Conservation (phyloP, 768 basidiomycete genomes). For the Xanthoconium stramineum region DNA sequence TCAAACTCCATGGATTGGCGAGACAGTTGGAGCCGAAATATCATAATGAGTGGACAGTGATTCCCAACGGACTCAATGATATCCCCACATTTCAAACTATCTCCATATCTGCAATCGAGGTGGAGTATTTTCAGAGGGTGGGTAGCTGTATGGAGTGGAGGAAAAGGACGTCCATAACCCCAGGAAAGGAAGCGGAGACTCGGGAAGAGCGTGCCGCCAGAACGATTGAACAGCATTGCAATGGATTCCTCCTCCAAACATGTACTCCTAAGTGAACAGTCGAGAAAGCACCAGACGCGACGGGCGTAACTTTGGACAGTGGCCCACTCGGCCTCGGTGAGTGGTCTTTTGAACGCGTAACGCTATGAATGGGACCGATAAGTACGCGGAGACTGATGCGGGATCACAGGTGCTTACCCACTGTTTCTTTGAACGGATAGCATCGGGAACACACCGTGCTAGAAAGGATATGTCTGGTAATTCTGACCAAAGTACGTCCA, state of each 20-base stretch:
- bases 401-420: neutral
- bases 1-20: neutral
- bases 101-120: neutral
- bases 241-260: neutral
- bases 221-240: neutral
- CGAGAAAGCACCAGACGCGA: slow-evolving; percentile 5
- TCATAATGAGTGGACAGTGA: neutral
- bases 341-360: neutral
- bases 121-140: neutral
- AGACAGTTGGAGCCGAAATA: neutral
- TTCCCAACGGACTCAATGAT: neutral
- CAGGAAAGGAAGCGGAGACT: slow-evolving; percentile 1
- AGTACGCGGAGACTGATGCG: neutral
- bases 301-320: neutral
- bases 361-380: neutral
- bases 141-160: neutral
- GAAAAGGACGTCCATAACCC: neutral
- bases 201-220: neutral
- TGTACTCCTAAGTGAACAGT: neutral
- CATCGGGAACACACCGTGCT: neutral
- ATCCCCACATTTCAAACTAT: neutral
- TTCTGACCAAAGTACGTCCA: slow-evolving; percentile 11
- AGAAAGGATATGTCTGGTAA: neutral
- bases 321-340: neutral
- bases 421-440: neutral